A percentile compares a stretch with the other conserved stretches of the same genome.
Evolutionary conservation across 179 eudicot species (phyloP).

Genomic region (Beta macrorhiza): DNA sequence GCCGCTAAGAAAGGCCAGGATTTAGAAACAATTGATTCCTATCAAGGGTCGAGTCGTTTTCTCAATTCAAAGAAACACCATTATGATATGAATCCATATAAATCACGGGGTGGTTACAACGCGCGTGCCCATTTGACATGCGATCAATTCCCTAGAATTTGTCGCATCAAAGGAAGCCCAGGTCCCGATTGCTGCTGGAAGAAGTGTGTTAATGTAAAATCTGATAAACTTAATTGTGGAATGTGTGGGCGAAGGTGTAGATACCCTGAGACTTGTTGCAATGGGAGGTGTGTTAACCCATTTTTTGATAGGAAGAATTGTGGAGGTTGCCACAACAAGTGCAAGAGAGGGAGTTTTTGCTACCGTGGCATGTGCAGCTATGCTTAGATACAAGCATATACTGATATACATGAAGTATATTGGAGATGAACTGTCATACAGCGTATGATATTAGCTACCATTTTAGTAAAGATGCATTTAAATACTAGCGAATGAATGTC

Average conservation of each 20-base stretch:
- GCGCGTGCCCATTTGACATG: slow-evolving; percentile 39
- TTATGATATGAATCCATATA: not conserved
- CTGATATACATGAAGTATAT: not conserved
- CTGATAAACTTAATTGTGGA: slow-evolving; percentile 49
- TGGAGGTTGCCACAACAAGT: slow-evolving; percentile 44
- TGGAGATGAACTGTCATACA: not conserved
- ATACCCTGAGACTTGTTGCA: slow-evolving; percentile 44
- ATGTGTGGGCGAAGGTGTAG: slow-evolving; percentile 47
- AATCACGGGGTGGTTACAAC: not conserved
- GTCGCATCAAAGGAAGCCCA: slow-evolving; percentile 44
- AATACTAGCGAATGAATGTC: slow-evolving; percentile 1
- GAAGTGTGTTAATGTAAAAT: slow-evolving; percentile 52
- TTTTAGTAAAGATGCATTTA: not conserved
- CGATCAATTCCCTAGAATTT: slow-evolving; percentile 50
- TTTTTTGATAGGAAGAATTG: slow-evolving; percentile 38
- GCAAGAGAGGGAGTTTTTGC: slow-evolving; percentile 41
- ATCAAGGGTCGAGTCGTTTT: slow-evolving; percentile 30
- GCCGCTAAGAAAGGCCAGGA: not conserved
- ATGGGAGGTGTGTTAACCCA: slow-evolving; percentile 43
- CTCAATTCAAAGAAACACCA: slow-evolving; percentile 20
- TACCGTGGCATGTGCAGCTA: slow-evolving; percentile 53
- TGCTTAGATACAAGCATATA: slow-evolving; percentile 25
- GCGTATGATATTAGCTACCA: not conserved
- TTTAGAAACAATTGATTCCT: not conserved
- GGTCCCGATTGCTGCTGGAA: slow-evolving; percentile 57